Base-by-base conservation (phyloP, 805 yeast genomes). In the Ogataea corticis region DNA sequence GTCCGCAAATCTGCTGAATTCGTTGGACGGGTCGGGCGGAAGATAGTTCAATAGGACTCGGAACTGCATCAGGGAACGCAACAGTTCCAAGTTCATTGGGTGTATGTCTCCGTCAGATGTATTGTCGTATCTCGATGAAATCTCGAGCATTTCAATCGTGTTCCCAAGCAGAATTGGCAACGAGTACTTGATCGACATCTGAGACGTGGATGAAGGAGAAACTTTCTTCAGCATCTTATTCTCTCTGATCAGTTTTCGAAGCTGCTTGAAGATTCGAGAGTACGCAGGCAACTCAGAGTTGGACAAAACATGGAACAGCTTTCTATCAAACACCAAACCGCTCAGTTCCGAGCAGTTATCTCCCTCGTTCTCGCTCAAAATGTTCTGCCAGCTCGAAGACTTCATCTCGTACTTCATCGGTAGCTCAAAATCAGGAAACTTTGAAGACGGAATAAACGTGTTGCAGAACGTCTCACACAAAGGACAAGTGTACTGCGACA, bases 141-240 rank as follows among this genome's bases (percentile, higher is more conserved):
- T 75, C 55, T 85, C 91, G 31, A 73, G 63, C 73, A 82, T 77
- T 18, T 76, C 70, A 19, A 85, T 71, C 0, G 83, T 75, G 49
- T 75, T 70, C 2, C 79, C 76, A 34, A 77, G 55, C 12, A 68
- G 33, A 17, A 55, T 45, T 5, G 66, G 50, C 28, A 60, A 33
- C 7, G 56, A 42, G 42, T 49, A 51, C 31, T 55, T 56, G 16
- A 45, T 33, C 16, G 54, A 41, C 12, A 34, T 27, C 15, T 44
- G 43, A 4, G 38, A 21, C 16, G 56, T 25, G 6, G 45, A 18
- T 27, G 52, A 33, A 27, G 33, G 47, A 3, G 49, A 49, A 15
- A 54, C 50, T 19, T 45, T 41, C 32, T 44, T 46, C 46, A 52
- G 33, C 15, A 49, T 42, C 15, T 38, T 44, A 37, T 54, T 54